Evolutionary conservation across 1,284 basidiomycete species (phyloP).

Genomic region (Cutaneotrichosporon dermatis): DNA sequence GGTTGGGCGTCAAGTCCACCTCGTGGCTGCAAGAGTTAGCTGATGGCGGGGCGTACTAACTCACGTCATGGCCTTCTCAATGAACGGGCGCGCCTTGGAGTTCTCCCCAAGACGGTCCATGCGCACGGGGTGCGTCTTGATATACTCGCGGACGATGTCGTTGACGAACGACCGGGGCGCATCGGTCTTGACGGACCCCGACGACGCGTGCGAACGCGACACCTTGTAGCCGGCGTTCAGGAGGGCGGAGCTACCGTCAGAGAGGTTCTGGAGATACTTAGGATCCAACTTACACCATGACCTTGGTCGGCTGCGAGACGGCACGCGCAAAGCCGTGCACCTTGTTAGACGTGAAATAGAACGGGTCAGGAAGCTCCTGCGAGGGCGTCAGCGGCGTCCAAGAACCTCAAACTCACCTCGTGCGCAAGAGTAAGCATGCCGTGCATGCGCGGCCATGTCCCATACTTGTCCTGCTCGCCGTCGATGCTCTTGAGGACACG

Average conservation of each 20-base stretch:
- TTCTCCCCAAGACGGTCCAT: conserved; percentile 69
- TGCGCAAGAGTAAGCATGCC: conserved; percentile 91
- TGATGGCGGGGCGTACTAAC: conserved; percentile 24
- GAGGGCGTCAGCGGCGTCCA: neutral
- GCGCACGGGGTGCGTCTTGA: conserved; percentile 70
- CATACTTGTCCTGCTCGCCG: conserved; percentile 61
- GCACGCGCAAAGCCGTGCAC: conserved; percentile 59
- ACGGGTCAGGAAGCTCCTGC: conserved; percentile 73
- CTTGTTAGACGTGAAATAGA: conserved; percentile 87
- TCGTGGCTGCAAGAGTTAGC: conserved; percentile 52
- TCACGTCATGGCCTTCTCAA: conserved; percentile 64
- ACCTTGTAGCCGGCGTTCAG: conserved; percentile 78
- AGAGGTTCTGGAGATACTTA: no score
- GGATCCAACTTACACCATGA: conserved; percentile 58
- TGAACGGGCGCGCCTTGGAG: conserved; percentile 63
- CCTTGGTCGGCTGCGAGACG: conserved; percentile 55
- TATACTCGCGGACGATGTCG: conserved; percentile 79
- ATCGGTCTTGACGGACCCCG: conserved; percentile 87
- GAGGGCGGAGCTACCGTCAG: conserved; percentile 65
- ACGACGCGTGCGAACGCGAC: conserved; percentile 81
- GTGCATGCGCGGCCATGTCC: conserved; percentile 78
- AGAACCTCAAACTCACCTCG: conserved; percentile 57
- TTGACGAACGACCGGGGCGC: conserved; percentile 69
- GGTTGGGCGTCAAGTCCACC: conserved; percentile 70
- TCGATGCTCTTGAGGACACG: conserved; percentile 70